Base-by-base conservation (phyloP, 345 rosid genomes). In the Citrus cavaleriei region DNA sequence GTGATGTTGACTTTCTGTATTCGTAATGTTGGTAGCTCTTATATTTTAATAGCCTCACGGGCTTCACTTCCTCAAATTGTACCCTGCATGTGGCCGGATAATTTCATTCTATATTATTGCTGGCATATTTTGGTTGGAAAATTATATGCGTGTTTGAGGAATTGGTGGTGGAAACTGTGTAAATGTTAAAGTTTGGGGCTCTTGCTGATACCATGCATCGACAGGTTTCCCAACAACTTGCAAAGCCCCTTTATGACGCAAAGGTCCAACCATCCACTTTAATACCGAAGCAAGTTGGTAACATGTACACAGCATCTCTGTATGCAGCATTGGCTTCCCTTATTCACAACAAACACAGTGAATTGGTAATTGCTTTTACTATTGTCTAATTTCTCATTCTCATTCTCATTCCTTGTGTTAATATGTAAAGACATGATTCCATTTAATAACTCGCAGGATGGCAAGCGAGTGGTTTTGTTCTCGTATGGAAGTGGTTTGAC, bases 231-330 rank as follows among this genome's bases (percentile, higher is more conserved):
- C 99, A 97, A 81, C 97, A 93, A 85, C 86, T 88, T 70, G 91
- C 99, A 14, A 97, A 97, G 91, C 87, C 98, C 46, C 85, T 93
- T n/a, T 97, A 92, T 62, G 96, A 92, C 69, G 78, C 85, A 25
- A 97, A 91, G 91, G 98, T 94, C 79, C 95, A 91, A 81, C 96
- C 98, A 14, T 84, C 97, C 58, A 93, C 97, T 78, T 85, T 94
- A 88, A 40, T 97, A 68, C 99, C 99, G 34, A 97, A 97, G 78
- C 91, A 93, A 94, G 97, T 93, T n/a, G 99, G 99, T 78, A 97
- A 97, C 90, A 97, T 93, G 98, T 94, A 97, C 85, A 97, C 99
- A 1, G 99, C 99, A 78, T 97, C 99, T 79, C 80, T 97, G 37
- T 97, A 94, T 77, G 98, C 98, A 28, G 99, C 99, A 59, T 93